These are phyloP conservation scores for Nakazawaea siamensis DNA, from an alignment of 805 yeast genomes.

Conservation along the genomic window DNA sequence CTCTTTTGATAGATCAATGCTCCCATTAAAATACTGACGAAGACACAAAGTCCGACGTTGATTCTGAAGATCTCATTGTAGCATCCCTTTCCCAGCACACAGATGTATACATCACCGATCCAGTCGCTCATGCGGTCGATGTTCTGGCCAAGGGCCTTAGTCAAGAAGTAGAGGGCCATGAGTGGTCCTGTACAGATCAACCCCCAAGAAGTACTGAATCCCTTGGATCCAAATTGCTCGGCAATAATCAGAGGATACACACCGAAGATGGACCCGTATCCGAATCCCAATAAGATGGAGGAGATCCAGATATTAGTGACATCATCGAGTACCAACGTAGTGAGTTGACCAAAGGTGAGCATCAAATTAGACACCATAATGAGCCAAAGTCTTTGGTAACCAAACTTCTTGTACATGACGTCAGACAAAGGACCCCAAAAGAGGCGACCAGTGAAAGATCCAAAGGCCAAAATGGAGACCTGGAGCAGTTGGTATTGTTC, in stretches of 20 bases:
- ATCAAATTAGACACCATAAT: slow-evolving; percentile 32
- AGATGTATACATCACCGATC: slow-evolving; percentile 29
- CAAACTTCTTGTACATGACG: slow-evolving; percentile 37
- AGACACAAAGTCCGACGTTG: slow-evolving; percentile 26
- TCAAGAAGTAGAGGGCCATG: slow-evolving; percentile 41
- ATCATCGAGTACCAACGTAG: slow-evolving; percentile 21
- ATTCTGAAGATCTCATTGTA: slow-evolving; percentile 39
- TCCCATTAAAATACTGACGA: slow-evolving; percentile 18
- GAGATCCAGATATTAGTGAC: slow-evolving; percentile 35
- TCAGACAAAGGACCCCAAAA: slow-evolving; percentile 63
- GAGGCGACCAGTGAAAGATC: slow-evolving; percentile 60
- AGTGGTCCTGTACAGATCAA: slow-evolving; percentile 66
- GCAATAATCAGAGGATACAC: slow-evolving; percentile 71
- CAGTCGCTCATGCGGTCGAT: slow-evolving; percentile 36
- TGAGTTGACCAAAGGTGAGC: slow-evolving; percentile 17
- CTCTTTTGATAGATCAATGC: slow-evolving; percentile 13
- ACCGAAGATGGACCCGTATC: slow-evolving; percentile 68
- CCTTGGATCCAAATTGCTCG: slow-evolving; percentile 58
- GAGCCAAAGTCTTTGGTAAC: slow-evolving; percentile 61
- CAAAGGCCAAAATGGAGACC: slow-evolving; percentile 57
- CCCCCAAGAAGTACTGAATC: slow-evolving; percentile 74
- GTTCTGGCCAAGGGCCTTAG: slow-evolving; percentile 46
- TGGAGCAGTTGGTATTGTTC: slow-evolving; percentile 58
- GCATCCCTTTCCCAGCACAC: slow-evolving; percentile 36
- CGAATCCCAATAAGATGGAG: slow-evolving; percentile 50